Evolutionary conservation across 2,329 filamentous ascomycete species (phyloP).

Genomic region (Elsinoe batatas): DNA sequence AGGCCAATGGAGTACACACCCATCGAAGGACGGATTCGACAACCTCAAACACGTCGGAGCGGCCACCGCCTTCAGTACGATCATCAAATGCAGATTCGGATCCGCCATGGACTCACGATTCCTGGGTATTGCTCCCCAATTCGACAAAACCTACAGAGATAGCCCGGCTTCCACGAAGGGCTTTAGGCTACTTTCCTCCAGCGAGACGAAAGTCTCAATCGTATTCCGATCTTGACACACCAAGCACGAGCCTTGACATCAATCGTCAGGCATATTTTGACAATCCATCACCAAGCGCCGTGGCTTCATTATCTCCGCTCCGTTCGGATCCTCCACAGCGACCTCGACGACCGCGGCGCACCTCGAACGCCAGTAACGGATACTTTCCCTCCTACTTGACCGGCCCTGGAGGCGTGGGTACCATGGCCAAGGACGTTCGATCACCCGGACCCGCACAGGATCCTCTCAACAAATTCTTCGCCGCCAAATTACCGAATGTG

Average conservation of each 20-base stretch:
- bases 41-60: slow-evolving; percentile 27
- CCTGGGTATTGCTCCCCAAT: slow-evolving; percentile 76
- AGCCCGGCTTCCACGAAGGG: slow-evolving; percentile 66
- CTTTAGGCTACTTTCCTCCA: slow-evolving; percentile 85
- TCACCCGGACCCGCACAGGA: slow-evolving; percentile 76
- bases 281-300: slow-evolving; percentile 22
- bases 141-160: slow-evolving; percentile 68
- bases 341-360: slow-evolving; percentile 30
- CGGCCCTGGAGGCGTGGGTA: slow-evolving; percentile 81
- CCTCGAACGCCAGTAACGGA: slow-evolving; percentile 30
- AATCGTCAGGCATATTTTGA: slow-evolving; percentile 35
- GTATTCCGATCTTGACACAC: slow-evolving; percentile 51
- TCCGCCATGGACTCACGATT: slow-evolving; percentile 71
- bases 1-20: slow-evolving; percentile 9
- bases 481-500: slow-evolving; percentile 70
- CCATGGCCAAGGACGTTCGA: slow-evolving; percentile 59
- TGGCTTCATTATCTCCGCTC: slow-evolving; percentile 24
- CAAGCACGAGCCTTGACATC: slow-evolving; percentile 55
- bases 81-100: slow-evolving; percentile 45
- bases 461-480: slow-evolving; percentile 72
- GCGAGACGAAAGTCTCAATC: slow-evolving; percentile 77
- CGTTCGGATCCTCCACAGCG: slow-evolving; percentile 29
- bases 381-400: slow-evolving; percentile 50
- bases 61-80: slow-evolving; percentile 26
- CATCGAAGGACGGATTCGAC: slow-evolving; percentile 25